Evolutionary conservation across 257 asterid species (phyloP).

Genomic region (Solanum pinnatisectum): DNA sequence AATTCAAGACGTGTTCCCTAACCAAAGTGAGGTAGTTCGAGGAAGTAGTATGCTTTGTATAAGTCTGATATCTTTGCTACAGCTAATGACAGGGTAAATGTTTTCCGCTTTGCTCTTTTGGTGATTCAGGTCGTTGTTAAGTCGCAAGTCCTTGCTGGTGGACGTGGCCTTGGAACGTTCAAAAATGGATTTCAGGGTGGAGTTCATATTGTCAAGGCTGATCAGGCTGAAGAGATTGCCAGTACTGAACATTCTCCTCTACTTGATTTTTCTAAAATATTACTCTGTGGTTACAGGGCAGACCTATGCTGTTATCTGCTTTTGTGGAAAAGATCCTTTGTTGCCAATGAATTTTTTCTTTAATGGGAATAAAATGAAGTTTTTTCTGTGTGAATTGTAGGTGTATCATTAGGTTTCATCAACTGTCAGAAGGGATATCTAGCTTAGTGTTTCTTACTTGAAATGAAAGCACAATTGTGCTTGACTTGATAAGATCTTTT

Average conservation of each 20-base stretch:
- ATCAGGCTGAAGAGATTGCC: constrained; percentile 73
- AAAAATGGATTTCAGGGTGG: constrained; percentile 92
- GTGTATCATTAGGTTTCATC: not conserved
- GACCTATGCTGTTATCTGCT: not conserved
- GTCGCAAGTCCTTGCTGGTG: constrained; percentile 95
- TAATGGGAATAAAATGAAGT: not conserved
- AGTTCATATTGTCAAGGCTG: constrained; percentile 80
- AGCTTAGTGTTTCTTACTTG: not conserved
- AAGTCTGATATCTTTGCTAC: not conserved
- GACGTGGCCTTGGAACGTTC: constrained; percentile 84
- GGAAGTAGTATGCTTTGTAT: not conserved
- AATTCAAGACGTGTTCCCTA: constrained; percentile 43
- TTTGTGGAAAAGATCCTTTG: not conserved
- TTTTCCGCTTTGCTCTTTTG: not conserved
- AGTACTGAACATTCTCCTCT: constrained; percentile 27
- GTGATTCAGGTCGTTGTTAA: constrained; percentile 71
- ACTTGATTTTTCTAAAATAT: not conserved
- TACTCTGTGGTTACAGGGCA: not conserved
- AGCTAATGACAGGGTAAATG: not conserved
- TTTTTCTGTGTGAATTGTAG: not conserved
- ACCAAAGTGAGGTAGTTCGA: constrained; percentile 56
- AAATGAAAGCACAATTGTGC: not conserved
- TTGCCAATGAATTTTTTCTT: not conserved
- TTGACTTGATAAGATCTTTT: not conserved
- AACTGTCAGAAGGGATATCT: not conserved